Percentiles rank a stretch among this genome's conserved stretches.
Conservation (phyloP, 345 rosid species). For the Eucalyptus camaldulensis region DNA sequence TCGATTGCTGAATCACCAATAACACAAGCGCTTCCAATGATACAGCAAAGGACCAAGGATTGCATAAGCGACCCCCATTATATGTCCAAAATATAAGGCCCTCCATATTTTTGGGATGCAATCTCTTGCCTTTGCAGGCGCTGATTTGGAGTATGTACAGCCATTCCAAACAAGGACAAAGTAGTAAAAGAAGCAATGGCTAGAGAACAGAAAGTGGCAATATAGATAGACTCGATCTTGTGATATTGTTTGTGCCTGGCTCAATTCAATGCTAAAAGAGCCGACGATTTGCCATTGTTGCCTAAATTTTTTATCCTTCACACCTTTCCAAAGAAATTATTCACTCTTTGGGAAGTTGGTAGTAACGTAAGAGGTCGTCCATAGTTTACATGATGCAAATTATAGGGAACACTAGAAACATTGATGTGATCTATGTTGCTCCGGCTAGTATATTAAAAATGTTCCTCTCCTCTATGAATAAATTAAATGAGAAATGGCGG, state of each 20-base stretch:
- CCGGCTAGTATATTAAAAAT: not conserved
- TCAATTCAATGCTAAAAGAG: not conserved
- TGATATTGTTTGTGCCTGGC: not conserved
- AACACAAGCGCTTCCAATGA: not conserved
- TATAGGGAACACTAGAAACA: not conserved
- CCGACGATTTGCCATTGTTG: not conserved
- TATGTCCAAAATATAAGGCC: not conserved
- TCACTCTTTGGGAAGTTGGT: not conserved
- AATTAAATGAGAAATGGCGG: not conserved
- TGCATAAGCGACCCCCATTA: not conserved
- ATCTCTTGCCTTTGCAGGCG: not conserved
- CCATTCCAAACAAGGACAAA: not conserved
- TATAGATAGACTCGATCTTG: not conserved
- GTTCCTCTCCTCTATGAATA: not conserved
- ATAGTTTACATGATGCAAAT: not conserved
- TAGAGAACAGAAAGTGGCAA: not conserved
- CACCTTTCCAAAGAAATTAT: not conserved
- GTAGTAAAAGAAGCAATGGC: not conserved
- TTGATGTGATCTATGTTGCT: not conserved
- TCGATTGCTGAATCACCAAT: not conserved
- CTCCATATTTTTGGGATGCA: not conserved
- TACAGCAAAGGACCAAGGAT: not conserved
- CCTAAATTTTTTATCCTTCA: not conserved
- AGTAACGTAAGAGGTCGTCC: not conserved
- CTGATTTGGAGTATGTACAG: not conserved